Evolutionary conservation across 1,139 yeast genomes (phyloP), one percentile per base, ranked within the genome.

Genomic region (Debaryomyces coudertii): DNA sequence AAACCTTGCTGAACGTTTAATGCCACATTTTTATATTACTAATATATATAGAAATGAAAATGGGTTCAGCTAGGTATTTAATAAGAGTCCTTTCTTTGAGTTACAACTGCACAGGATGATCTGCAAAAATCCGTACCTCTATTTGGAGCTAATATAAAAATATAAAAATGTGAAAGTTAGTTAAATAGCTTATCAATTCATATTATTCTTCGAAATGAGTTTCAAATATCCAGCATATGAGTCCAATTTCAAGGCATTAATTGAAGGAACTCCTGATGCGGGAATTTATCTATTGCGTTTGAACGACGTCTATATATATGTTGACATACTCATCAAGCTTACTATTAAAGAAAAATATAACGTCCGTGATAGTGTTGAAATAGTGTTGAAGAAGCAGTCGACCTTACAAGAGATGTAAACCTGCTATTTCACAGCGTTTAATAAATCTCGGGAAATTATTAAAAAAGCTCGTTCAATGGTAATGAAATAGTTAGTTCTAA

Each of bases 351-450:
- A 40, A 41, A 37, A 47, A 48, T 31, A 34, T 48, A 6, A 18
- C 30, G 6, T 50, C 33, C 47, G 34, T 30, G 35, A 40, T 14
- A 25, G 39, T 20, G 39, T 36, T 6, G 28, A 37, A 20, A 40
- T 14, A 25, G 39, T 20, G 39, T 36, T 6, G 28, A 37, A 20
- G 38, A 44, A 29, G 52, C 53, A 6, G n/a, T 44, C 6, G 37
- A 8, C 52, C 53, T 7, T 50, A 50, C 28, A 50, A 42, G 33
- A 24, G 53, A 30, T 50, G 52, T 24, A 48, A 48, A 23, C 52
- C 53, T 8, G 30, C 40, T 9, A 16, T 36, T 29, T 14, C 22
- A 16, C 18, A 2, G 53, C 48, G 1, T 51, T 53, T 53, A 49
- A 51, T 27, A 35, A 43, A 8, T 29, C 47, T 6, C 20, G 50